Evolutionary conservation across 1,139 yeast genomes (phyloP).

Genomic region (Suhomyces coccinellae): DNA sequence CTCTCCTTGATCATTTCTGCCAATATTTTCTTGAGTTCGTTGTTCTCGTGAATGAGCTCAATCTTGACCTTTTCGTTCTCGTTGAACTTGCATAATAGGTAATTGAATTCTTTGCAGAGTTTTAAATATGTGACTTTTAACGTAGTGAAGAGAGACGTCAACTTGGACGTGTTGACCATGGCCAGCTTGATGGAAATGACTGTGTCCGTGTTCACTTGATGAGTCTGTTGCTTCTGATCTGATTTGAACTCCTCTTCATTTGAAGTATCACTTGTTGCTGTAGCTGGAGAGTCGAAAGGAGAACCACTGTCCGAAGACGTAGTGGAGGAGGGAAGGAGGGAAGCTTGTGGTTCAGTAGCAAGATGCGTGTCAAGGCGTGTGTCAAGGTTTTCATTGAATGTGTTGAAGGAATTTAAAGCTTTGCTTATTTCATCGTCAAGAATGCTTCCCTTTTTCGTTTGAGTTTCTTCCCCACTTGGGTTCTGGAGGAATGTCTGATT

Average conservation of each 20-base stretch:
- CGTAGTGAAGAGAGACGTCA: constrained; percentile 33
- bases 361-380: constrained; percentile 1
- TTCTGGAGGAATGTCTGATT: not conserved
- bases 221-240: constrained; percentile 1
- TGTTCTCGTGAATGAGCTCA: constrained; percentile 37
- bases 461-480: not conserved
- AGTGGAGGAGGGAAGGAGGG: constrained; percentile 9
- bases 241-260: constrained; percentile 14
- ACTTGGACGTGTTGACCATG: constrained; percentile 30
- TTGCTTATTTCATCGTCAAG: constrained; percentile 25
- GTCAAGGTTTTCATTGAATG: constrained; percentile 15
- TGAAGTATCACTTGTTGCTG: constrained; percentile 16
- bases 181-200: constrained; percentile 28
- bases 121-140: constrained; percentile 37
- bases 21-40: constrained; percentile 30
- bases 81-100: constrained; percentile 34
- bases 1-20: constrained; percentile 29
- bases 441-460: not conserved
- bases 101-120: constrained; percentile 40
- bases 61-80: constrained; percentile 37
- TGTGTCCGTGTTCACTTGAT: constrained; percentile 20
- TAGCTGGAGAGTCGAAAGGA: constrained; percentile 21
- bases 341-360: not conserved
- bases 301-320: constrained; percentile 15
- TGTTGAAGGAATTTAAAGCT: constrained; percentile 22